phyloP scores from a whole-genome alignment of 2,329 filamentous ascomycete species.

The Beauveria scarabaeidicola region DNA sequence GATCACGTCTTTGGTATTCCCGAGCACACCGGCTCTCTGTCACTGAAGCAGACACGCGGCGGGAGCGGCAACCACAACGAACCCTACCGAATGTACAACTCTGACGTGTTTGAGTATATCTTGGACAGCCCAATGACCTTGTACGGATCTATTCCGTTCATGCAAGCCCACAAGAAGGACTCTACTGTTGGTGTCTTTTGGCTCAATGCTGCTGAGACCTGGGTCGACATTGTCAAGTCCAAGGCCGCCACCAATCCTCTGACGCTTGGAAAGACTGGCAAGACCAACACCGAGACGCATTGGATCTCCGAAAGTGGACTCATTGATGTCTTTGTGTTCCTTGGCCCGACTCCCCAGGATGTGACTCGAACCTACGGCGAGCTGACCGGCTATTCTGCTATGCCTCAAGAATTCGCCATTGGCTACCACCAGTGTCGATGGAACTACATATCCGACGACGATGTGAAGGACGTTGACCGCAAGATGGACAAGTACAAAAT shows the following conservation, averaged over 20 bases:
- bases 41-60: slow-evolving; percentile 82
- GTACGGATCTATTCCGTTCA: slow-evolving; percentile 93
- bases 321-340: slow-evolving; percentile 87
- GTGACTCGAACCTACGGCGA: slow-evolving; percentile 77
- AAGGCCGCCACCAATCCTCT: slow-evolving; percentile 68
- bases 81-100: slow-evolving; percentile 91
- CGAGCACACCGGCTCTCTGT: slow-evolving; percentile 81
- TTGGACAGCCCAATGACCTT: slow-evolving; percentile 97
- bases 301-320: slow-evolving; percentile 93
- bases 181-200: slow-evolving; percentile 95
- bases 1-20: slow-evolving; percentile 91
- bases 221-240: slow-evolving; percentile 86
- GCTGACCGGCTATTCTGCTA: slow-evolving; percentile 81
- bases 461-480: slow-evolving; percentile 91
- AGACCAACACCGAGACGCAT: slow-evolving; percentile 77
- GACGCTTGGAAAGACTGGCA: slow-evolving; percentile 59
- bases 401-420: slow-evolving; percentile 87
- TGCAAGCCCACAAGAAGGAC: slow-evolving; percentile 92
- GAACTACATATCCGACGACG: slow-evolving; percentile 97
- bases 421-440: slow-evolving; percentile 97
- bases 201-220: slow-evolving; percentile 95
- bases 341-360: slow-evolving; percentile 78
- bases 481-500: slow-evolving; percentile 95
- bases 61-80: slow-evolving; percentile 78
- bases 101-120: slow-evolving; percentile 96